Evolutionary conservation across 306 rosid species (phyloP).

Genomic region (Vachellia collinsii): DNA sequence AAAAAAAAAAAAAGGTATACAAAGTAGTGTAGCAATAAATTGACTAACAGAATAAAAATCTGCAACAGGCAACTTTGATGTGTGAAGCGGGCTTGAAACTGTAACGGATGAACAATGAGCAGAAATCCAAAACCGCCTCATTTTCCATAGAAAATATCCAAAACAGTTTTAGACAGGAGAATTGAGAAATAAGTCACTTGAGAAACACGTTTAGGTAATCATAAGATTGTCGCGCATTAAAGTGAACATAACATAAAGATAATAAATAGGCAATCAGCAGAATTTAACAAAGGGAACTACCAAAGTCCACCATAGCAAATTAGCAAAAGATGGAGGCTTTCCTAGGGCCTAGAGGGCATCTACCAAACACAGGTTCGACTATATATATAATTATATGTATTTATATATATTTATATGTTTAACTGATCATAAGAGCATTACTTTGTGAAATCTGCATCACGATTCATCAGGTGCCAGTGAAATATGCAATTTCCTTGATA

Average conservation of each 20-base stretch:
- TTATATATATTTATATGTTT: too few species aligned
- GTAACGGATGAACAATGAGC: not conserved
- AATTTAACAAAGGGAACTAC: not conserved
- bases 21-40: not conserved
- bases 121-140: not conserved
- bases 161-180: not conserved
- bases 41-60: not conserved
- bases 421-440: too few species aligned
- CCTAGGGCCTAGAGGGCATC: not conserved
- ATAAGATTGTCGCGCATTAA: not conserved
- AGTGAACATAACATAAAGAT: not conserved
- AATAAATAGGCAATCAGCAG: not conserved
- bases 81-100: conserved; percentile 1
- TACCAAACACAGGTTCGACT: not conserved
- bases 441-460: too few species aligned
- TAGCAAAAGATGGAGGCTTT: not conserved
- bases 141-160: not conserved
- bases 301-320: not conserved
- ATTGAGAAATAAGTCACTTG: not conserved
- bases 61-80: not conserved
- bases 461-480: too few species aligned
- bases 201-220: not conserved
- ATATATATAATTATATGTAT: too few species aligned
- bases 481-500: too few species aligned
- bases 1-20: not conserved